These are phyloP conservation scores for Suillus plorans DNA, from an alignment of 768 basidiomycete genomes.

Conservation along the genomic window DNA sequence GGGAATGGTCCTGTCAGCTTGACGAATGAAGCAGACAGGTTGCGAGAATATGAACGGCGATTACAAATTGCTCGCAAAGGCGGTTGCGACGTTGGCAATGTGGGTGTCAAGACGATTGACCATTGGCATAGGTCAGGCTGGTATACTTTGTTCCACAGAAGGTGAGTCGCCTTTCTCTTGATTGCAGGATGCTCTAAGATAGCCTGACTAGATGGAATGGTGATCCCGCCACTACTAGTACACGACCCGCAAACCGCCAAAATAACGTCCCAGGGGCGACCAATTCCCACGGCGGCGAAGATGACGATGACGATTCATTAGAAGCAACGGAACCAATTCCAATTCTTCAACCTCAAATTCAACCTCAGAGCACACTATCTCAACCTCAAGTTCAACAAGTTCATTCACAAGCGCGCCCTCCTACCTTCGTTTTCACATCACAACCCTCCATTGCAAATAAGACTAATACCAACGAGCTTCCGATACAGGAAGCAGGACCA, in stretches of 20 bases:
- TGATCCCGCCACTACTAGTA: conserved; percentile 51
- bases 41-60: conserved; percentile 72
- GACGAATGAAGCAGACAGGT: conserved; percentile 59
- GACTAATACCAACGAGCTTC: conserved; percentile 17
- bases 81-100: conserved; percentile 70
- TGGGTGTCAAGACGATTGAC: conserved; percentile 72
- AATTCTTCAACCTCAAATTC: conserved; percentile 35
- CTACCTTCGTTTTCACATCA: conserved; percentile 17
- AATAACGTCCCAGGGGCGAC: conserved; percentile 31
- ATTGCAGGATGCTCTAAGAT: conserved; percentile 16
- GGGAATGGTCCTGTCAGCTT: conserved; percentile 39
- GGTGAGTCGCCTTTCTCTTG: conserved; percentile 37
- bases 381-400: conserved; percentile 43
- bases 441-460: conserved; percentile 15
- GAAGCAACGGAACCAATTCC: conserved; percentile 38
- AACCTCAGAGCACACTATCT: conserved; percentile 32
- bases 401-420: conserved; percentile 19
- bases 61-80: conserved; percentile 63
- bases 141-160: conserved; percentile 71
- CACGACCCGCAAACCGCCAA: conserved; percentile 45
- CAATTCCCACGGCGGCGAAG: conserved; percentile 43
- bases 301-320: conserved; percentile 50
- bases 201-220: conserved; percentile 54
- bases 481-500: conserved; percentile 18
- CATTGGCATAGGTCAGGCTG: conserved; percentile 79